Base-by-base conservation (phyloP, 2,329 filamentous ascomycete genomes). In the Elsinoe fawcettii region DNA sequence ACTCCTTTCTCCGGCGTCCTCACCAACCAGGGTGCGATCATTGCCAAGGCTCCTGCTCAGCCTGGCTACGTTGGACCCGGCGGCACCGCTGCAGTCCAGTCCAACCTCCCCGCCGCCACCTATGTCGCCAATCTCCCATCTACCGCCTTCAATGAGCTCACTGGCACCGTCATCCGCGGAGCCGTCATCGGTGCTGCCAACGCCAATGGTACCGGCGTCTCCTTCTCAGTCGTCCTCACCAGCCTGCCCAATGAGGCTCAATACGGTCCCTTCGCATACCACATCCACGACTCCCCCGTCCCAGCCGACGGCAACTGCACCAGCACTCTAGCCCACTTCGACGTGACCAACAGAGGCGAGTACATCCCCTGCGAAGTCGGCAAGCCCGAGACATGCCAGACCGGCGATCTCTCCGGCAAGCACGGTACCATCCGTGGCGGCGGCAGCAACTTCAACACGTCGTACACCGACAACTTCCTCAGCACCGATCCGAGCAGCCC, bases 331-430 rank as follows among this genome's bases (percentile, higher is more conserved):
- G 81, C 75, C 2, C 88, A 92, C 66, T 78, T 90, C 11, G 86
- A 91, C 66, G 87, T 87, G 16, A 87, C 78, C 69, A 67, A 76
- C 53, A 83, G 85, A 51, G 82, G 82, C 61, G 82, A 89, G 66
- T 71, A 71, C 1, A 75, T 82, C 4, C 65, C 78, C 5, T 92
- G 88, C 72, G 76, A 89, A 65, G 36, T 71, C 8, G 63, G 67
- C 8, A 66, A 73, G 5, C 84, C 84, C 6, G 71, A 80, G 60
- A 83, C 80, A 8, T 93, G 88, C 74, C 82, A 92, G 71, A 81
- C 87, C 8, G 88, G 88, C 62, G 88, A 92, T 68, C 75, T 91
- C 57, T 80, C 81, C 63, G 88, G 88, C 67, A 92, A 92, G 74
- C 75, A 86, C 65, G 86, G 86, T 60, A 76, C 77, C 59, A 79